Conservation (phyloP, 208 protist genomes). For the Wallacemonas sp. region DNA sequence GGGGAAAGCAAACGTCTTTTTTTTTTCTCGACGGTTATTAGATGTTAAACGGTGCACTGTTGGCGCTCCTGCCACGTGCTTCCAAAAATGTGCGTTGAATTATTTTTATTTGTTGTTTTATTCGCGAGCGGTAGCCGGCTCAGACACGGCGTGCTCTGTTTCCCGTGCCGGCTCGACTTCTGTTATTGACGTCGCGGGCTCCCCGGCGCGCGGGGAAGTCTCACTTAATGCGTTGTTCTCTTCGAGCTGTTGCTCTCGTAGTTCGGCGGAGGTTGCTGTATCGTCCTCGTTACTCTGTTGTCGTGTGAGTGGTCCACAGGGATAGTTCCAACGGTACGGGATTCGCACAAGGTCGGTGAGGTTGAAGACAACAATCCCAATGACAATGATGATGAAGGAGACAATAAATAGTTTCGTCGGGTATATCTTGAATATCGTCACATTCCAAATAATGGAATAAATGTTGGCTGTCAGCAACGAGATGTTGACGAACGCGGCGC, state of each 20-base stretch:
- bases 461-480: conserved; percentile 75
- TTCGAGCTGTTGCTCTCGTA: background rate
- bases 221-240: conserved; percentile 10
- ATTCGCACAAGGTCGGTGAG: conserved; percentile 61
- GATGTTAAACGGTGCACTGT: too few relatives aligned
- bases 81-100: too few relatives aligned
- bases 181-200: background rate
- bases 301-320: conserved; percentile 45
- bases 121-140: too few relatives aligned
- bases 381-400: conserved; percentile 72
- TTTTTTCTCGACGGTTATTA: too few relatives aligned
- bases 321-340: conserved; percentile 65
- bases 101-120: too few relatives aligned
- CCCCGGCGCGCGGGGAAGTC: background rate
- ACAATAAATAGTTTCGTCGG: conserved; percentile 70
- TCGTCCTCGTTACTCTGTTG: conserved; percentile 5
- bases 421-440: conserved; percentile 76
- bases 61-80: too few relatives aligned
- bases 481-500: conserved; percentile 83
- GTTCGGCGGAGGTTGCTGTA: background rate
- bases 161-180: background rate
- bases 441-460: conserved; percentile 86
- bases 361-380: conserved; percentile 70
- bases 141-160: background rate
- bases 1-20: too few relatives aligned